These are phyloP conservation scores for Clavariopsis aquatica DNA, from an alignment of 495 filamentous ascomycete species.

Conservation along the genomic window DNA sequence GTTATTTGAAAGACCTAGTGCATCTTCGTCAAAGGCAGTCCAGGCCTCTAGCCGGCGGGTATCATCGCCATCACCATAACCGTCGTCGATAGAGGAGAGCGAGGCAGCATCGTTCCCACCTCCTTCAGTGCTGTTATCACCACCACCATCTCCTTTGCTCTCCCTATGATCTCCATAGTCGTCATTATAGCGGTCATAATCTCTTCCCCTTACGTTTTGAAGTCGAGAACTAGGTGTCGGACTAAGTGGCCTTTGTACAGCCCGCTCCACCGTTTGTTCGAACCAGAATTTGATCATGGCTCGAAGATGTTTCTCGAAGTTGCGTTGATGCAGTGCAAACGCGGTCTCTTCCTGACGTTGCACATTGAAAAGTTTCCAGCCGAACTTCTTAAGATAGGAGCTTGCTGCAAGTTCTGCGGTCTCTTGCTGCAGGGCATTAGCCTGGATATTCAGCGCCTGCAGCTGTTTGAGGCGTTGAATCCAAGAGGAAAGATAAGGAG, in stretches of 20 bases:
- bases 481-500: constrained; percentile 10
- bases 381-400: constrained; percentile 36
- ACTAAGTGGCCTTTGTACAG: constrained; percentile 6
- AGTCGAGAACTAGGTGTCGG: constrained; percentile 25
- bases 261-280: constrained; percentile 32
- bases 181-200: constrained; percentile 39
- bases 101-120: not conserved
- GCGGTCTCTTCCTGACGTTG: constrained; percentile 40
- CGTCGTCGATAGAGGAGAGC: not conserved
- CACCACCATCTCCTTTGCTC: not conserved
- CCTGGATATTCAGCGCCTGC: constrained; percentile 28
- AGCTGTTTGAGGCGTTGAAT: constrained; percentile 4
- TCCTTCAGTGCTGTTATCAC: not conserved
- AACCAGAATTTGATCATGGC: constrained; percentile 46
- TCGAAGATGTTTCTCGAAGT: constrained; percentile 41
- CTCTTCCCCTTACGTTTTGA: not conserved
- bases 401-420: constrained; percentile 31
- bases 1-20: constrained; percentile 49
- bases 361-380: constrained; percentile 45
- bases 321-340: constrained; percentile 40
- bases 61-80: constrained; percentile 38
- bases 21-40: constrained; percentile 50
- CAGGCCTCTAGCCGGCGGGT: constrained; percentile 41
- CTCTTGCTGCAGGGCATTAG: constrained; percentile 33
- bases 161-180: constrained; percentile 3